Percentiles rank a stretch among this genome's conserved stretches.
phyloP scores from a whole-genome alignment of 1,139 yeast genomes.

The Protomyces gravidus region DNA sequence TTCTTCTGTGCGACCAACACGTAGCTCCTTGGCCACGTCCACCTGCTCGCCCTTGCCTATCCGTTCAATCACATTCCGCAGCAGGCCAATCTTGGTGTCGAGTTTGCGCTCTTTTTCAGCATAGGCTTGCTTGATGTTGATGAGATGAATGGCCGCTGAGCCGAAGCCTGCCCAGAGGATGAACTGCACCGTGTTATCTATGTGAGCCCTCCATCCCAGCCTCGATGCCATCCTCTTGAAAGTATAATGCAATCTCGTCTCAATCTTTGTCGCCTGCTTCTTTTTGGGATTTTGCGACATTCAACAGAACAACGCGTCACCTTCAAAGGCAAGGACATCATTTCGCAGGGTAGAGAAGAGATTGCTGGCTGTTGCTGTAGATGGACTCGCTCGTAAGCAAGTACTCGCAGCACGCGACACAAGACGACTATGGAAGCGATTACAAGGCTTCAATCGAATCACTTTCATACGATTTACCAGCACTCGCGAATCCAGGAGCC shows the following conservation, averaged over 20 bases:
- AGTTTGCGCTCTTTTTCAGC: conserved; percentile 15
- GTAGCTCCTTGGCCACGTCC: conserved; percentile 15
- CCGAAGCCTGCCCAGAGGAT: conserved; percentile 26
- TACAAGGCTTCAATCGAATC: background rate
- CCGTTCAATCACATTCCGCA: conserved; percentile 16
- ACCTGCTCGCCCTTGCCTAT: conserved; percentile 23
- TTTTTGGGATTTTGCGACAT: background rate
- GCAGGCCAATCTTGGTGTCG: conserved; percentile 19
- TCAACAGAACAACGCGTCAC: background rate
- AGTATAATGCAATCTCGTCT: background rate
- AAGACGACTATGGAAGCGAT: background rate
- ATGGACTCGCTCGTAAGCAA: background rate
- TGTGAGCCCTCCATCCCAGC: conserved; percentile 12
- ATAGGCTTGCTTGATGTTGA: conserved; percentile 24
- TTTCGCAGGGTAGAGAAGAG: too few relatives aligned
- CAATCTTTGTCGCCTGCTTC: background rate
- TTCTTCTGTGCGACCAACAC: conserved; percentile 19
- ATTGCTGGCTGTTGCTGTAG: background rate
- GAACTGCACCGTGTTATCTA: conserved; percentile 21
- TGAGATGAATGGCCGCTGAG: conserved; percentile 23
- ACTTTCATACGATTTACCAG: conserved; percentile 14
- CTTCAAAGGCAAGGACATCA: too few relatives aligned
- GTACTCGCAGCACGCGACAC: background rate
- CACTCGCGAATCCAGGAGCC: conserved; percentile 26
- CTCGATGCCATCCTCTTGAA: background rate